These are phyloP conservation scores for Boletus rex-veris DNA, from an alignment of 768 basidiomycete species.

Conservation along the genomic window DNA sequence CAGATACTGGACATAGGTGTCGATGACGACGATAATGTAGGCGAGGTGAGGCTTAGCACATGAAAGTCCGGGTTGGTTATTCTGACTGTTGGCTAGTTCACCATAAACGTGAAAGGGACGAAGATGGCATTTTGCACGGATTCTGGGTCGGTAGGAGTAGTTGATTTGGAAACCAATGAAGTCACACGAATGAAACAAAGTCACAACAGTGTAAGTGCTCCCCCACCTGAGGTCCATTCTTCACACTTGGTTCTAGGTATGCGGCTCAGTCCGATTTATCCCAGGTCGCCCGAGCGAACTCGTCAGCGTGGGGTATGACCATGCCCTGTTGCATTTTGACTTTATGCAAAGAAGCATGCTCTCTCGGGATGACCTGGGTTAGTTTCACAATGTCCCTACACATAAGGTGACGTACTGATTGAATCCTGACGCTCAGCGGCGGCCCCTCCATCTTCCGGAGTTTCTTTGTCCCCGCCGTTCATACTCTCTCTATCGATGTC, in stretches of 20 bases:
- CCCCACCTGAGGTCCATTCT: neutral
- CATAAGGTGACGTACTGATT: neutral
- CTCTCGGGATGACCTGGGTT: constrained; percentile 60
- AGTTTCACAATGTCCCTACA: constrained; percentile 7
- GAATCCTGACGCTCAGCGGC: constrained; percentile 29
- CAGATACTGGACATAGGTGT: constrained; percentile 44
- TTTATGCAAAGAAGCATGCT: constrained; percentile 50
- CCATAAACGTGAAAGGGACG: constrained; percentile 50
- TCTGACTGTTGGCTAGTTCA: constrained; percentile 52
- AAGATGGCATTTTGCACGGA: constrained; percentile 67
- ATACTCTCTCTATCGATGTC: constrained; percentile 62
- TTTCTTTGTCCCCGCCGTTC: constrained; percentile 73
- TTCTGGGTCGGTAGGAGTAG: constrained; percentile 60
- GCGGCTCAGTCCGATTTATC: constrained; percentile 66
- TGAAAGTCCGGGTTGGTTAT: constrained; percentile 18
- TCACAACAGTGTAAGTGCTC: constrained; percentile 56
- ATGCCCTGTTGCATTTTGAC: constrained; percentile 64
- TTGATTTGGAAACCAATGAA: constrained; percentile 51
- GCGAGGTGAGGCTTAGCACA: constrained; percentile 51
- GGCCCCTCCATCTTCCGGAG: constrained; percentile 40
- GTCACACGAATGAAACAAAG: constrained; percentile 56
- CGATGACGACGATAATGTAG: constrained; percentile 55
- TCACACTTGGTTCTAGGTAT: constrained; percentile 48
- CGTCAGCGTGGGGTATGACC: constrained; percentile 78
- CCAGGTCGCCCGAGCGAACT: constrained; percentile 68